phyloP scores from a whole-genome alignment of 2,329 filamentous ascomycete species.

The Colletotrichum graminicola region DNA sequence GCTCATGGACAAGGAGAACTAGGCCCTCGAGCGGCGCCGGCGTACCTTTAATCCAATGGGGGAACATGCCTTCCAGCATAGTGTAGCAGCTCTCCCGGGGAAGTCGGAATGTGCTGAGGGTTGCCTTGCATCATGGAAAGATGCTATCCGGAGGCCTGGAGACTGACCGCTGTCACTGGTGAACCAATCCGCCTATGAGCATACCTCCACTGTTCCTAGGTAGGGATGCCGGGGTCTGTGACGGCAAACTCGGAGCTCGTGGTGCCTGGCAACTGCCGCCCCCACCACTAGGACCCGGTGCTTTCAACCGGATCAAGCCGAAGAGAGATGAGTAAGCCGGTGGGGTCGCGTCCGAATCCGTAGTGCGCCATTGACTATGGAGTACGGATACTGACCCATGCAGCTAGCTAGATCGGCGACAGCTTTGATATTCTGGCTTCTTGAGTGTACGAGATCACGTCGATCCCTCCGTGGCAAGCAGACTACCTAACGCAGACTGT shows the following conservation, averaged over 20 bases:
- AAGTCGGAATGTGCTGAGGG: slow-evolving; percentile 8
- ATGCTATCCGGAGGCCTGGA: slow-evolving; percentile 19
- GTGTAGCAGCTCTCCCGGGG: slow-evolving; percentile 28
- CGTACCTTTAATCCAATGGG: slow-evolving; percentile 7
- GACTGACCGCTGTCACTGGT: slow-evolving; percentile 8
- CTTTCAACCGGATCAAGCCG: too few species aligned
- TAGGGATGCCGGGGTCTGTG: slow-evolving; percentile 27
- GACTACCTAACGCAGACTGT: slow-evolving; percentile 1
- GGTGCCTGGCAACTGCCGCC: slow-evolving; percentile 21
- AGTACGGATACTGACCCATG: slow-evolving; percentile 23
- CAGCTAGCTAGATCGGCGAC: slow-evolving; percentile 27
- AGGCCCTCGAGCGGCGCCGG: slow-evolving; percentile 30
- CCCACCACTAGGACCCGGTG: too few species aligned
- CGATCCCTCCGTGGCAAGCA: slow-evolving; percentile 15
- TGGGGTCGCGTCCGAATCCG: slow-evolving; percentile 5
- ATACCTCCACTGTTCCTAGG: not conserved
- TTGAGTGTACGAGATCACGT: slow-evolving; percentile 11
- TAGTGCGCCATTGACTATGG: not conserved
- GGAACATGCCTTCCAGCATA: not conserved
- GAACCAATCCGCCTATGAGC: not conserved
- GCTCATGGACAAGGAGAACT: slow-evolving; percentile 13
- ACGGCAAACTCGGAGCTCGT: slow-evolving; percentile 27
- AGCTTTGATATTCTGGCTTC: slow-evolving; percentile 24
- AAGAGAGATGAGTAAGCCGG: not conserved
- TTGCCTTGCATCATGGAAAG: slow-evolving; percentile 36